Evolutionary conservation across 2,329 filamentous ascomycete genomes (phyloP), one percentile per base, ranked within the genome.

Genomic region (Fusarium torulosum): DNA sequence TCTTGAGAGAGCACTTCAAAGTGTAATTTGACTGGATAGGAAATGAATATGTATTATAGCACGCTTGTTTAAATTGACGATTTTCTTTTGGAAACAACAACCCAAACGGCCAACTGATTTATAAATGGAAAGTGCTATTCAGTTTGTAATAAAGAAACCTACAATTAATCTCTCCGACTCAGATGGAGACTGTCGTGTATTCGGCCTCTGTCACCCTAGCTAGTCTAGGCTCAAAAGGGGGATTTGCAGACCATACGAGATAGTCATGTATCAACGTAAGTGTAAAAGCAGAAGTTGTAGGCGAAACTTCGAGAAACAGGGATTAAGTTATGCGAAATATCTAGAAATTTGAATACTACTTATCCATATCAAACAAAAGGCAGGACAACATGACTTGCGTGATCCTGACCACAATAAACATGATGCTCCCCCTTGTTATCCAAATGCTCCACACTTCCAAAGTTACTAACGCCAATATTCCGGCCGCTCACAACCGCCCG

Each of bases 361-460:
- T 27, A n/a, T 37, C 10, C 6, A 20, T 6, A 49, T 31, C 11
- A 62, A 9, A 62, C 47, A 13, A 55, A 62, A 2, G 59, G 59
- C 0, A 62, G 13, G 3, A 62, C 23, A 4, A 62, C 42, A 38
- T 62, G 57, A 4, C 59, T 62, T 3, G 57, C 15, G 1, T 47
- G 19, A 1, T 62, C 41, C 0, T 31, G 21, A 3, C 57, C 41
- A 4, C 51, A 35, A 2, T 42, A n/a, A 11, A 62, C 49, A 1
- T 42, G 23, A n/a, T 62, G 47, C 0, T 35, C 55, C 4, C 57
- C 59, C 38, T 62, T 53, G 0, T 62, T 62, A 2, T 62, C 57
- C 3, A 47, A 21, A 42, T 62, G 59, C 11, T 62, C 59, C 10
- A 61, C 4, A 8, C 57, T 62, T 23, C 59, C 59, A 37, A 62